Conservation (phyloP, 257 asterid species). For the Eucommia ulmoides region DNA sequence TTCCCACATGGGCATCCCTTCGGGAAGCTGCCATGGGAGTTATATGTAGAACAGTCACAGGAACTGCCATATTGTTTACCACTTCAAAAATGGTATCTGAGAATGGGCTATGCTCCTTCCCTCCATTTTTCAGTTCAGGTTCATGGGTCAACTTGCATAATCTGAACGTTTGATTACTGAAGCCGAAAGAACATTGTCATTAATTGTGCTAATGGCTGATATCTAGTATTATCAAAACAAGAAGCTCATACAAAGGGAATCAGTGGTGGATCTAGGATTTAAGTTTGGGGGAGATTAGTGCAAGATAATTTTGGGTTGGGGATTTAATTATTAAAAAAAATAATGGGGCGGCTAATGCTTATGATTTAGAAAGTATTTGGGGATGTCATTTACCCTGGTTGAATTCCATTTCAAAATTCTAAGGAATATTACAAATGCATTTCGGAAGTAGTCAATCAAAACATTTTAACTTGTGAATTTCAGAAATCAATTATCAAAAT, state of each 20-base stretch:
- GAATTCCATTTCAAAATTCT: no score
- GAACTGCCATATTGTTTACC: slow-evolving; percentile 43
- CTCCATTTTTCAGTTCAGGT: slow-evolving; percentile 41
- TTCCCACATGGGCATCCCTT: slow-evolving; percentile 80
- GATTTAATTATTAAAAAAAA: no score
- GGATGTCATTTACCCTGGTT: no score
- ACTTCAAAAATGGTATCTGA: slow-evolving; percentile 39
- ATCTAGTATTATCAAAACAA: no score
- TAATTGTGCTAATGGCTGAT: no score
- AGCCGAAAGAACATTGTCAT: slow-evolving; percentile 8
- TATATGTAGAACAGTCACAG: slow-evolving; percentile 48
- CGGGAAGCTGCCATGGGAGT: slow-evolving; percentile 63
- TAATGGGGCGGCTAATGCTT: no score
- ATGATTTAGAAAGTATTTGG: no score
- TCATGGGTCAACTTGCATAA: slow-evolving; percentile 44
- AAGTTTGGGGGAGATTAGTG: no score
- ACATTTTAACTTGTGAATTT: no score
- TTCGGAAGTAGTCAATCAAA: no score
- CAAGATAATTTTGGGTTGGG: no score
- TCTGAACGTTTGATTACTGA: slow-evolving; percentile 41
- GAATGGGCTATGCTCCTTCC: slow-evolving; percentile 38
- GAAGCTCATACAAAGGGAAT: background rate
- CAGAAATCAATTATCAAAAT: background rate
- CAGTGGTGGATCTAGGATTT: background rate
- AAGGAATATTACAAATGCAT: no score